Percentiles rank a stretch among this genome's conserved stretches.
These are phyloP conservation scores for Suillus subluteus DNA, from an alignment of 768 basidiomycete species.

Conservation along the genomic window DNA sequence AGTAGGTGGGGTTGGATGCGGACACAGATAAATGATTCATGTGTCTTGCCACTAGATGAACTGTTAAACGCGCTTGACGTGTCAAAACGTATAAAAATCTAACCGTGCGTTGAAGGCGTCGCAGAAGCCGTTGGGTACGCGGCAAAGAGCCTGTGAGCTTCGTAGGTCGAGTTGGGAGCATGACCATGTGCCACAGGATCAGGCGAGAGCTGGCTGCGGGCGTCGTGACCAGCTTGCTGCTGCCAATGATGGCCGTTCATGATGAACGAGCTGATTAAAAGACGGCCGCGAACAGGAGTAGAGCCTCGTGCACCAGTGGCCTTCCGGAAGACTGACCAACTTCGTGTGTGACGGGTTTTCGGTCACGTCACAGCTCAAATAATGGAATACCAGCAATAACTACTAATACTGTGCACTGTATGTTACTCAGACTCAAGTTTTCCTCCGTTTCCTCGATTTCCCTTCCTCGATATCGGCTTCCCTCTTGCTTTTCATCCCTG, in stretches of 20 bases:
- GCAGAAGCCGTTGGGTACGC: conserved; percentile 77
- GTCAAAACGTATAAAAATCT: conserved; percentile 17
- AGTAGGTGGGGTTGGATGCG: conserved; percentile 64
- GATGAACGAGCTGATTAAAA: conserved; percentile 14
- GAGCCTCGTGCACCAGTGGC: conserved; percentile 6
- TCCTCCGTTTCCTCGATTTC: conserved; percentile 54
- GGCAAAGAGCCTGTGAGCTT: conserved; percentile 67
- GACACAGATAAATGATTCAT: conserved; percentile 60
- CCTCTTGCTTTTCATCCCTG: conserved; percentile 74
- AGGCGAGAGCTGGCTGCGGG: conserved; percentile 18
- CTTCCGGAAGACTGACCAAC: conserved; percentile 7
- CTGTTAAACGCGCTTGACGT: conserved; percentile 9
- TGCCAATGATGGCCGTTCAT: conserved; percentile 34
- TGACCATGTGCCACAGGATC: conserved; percentile 18
- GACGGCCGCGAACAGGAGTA: conserved; percentile 7
- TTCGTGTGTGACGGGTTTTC: conserved; percentile 9
- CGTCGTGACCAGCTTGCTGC: conserved; percentile 20
- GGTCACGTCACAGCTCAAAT: conserved; percentile 12
- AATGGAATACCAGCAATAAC: not conserved
- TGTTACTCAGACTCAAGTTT: conserved; percentile 31
- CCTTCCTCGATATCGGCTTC: conserved; percentile 66
- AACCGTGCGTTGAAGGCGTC: conserved; percentile 78
- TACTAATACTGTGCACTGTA: not conserved
- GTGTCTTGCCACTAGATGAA: conserved; percentile 65
- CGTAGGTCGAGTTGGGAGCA: conserved; percentile 58